Evolutionary conservation across 805 yeast species (phyloP).

Genomic region (Kodamaea jinghongensis): DNA sequence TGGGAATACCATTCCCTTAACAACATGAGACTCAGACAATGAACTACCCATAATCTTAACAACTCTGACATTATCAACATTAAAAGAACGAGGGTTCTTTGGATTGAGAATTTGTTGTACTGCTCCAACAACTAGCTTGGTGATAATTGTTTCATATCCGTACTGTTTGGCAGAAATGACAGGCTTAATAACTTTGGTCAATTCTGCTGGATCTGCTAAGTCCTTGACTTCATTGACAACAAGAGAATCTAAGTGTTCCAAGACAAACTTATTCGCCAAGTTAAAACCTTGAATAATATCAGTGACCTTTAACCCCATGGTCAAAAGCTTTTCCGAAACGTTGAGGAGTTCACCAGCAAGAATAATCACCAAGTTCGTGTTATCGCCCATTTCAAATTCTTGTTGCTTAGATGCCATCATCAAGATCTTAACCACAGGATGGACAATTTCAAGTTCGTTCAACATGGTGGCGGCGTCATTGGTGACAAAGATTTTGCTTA

Average conservation of each 20-base stretch:
- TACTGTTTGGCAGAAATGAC: conserved; percentile 92
- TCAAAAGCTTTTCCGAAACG: conserved; percentile 79
- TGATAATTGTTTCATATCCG: conserved; percentile 77
- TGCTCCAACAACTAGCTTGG: conserved; percentile 81
- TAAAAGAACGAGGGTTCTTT: conserved; percentile 62
- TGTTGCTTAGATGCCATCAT: conserved; percentile 98
- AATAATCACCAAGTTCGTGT: conserved; percentile 85
- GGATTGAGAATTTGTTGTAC: conserved; percentile 72
- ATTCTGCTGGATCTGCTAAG: conserved; percentile 50
- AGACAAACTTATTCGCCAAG: conserved; percentile 75
- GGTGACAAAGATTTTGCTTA: conserved; percentile 84
- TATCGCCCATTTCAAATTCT: conserved; percentile 96
- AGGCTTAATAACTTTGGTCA: conserved; percentile 73
- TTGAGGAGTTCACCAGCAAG: conserved; percentile 90
- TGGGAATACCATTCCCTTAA: conserved; percentile 98
- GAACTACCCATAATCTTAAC: conserved; percentile 96
- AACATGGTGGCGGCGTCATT: conserved; percentile 98
- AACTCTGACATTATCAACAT: conserved; percentile 90
- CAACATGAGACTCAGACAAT: conserved; percentile 67
- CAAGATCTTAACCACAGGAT: conserved; percentile 93
- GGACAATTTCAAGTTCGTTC: conserved; percentile 88
- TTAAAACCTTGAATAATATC: conserved; percentile 93
- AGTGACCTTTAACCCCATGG: conserved; percentile 83
- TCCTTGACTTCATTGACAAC: conserved; percentile 62
- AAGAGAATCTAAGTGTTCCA: conserved; percentile 63